A percentile compares a stretch with the other conserved stretches of the same genome.
phyloP scores from a whole-genome alignment of 306 rosid genomes.

The Pyrus bretschneideri region DNA sequence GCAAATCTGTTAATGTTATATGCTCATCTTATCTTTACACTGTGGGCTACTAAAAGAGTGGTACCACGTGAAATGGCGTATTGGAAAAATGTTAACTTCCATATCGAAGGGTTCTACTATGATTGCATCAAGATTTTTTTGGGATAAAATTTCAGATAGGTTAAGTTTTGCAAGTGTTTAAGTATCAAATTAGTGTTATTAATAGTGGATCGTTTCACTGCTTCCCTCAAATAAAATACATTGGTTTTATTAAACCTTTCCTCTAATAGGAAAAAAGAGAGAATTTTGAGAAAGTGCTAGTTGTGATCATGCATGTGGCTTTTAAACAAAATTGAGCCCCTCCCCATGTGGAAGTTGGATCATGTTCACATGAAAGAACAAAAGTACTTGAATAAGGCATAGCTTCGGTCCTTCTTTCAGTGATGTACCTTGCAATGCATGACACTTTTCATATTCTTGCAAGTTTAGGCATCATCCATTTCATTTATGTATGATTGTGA shows the following conservation, averaged over 20 bases:
- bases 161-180: no score
- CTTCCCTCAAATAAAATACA: neutral
- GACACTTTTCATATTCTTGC: neutral
- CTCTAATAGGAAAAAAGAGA: neutral
- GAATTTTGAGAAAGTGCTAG: neutral
- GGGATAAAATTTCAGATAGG: no score
- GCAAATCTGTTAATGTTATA: no score
- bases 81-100: no score
- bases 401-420: neutral
- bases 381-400: neutral
- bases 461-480: neutral
- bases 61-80: no score
- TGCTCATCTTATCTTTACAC: no score
- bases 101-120: no score
- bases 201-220: no score
- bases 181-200: no score
- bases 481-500: neutral
- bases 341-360: constrained; percentile 11
- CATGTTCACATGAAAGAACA: constrained; percentile 32
- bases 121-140: no score
- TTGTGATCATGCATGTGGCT: neutral
- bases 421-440: constrained; percentile 14
- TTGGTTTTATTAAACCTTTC: neutral
- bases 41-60: no score
- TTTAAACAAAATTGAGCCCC: neutral